These are phyloP conservation scores for Singerocomus rubriflavus DNA, from an alignment of 1,284 basidiomycete species.

Conservation along the genomic window DNA sequence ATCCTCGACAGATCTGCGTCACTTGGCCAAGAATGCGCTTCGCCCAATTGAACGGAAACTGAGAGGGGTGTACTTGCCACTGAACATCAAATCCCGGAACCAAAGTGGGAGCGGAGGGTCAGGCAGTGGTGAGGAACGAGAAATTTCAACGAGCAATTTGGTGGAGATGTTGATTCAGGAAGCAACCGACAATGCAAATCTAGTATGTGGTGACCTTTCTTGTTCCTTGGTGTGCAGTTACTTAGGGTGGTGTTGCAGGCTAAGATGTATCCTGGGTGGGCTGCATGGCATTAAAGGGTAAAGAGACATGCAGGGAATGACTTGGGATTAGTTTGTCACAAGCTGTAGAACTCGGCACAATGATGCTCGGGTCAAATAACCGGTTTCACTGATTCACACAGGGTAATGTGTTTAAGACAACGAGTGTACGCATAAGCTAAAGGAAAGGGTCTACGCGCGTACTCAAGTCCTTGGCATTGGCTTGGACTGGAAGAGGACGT, in stretches of 20 bases:
- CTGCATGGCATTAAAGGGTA: constrained; percentile 64
- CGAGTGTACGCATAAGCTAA: constrained; percentile 14
- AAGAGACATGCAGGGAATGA: not conserved
- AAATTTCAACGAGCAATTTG: constrained; percentile 78
- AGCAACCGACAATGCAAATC: constrained; percentile 68
- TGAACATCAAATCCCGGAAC: constrained; percentile 42
- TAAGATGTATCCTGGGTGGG: constrained; percentile 87
- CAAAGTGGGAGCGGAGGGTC: constrained; percentile 26
- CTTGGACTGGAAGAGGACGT: constrained; percentile 17
- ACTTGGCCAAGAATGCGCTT: constrained; percentile 72
- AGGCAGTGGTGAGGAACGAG: constrained; percentile 42
- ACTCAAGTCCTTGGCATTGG: constrained; percentile 26
- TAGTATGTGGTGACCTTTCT: constrained; percentile 48
- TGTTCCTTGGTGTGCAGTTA: not conserved
- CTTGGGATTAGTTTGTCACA: not conserved
- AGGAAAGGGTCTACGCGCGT: constrained; percentile 12
- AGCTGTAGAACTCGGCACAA: not conserved
- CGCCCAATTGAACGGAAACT: constrained; percentile 83
- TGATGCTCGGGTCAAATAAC: not conserved
- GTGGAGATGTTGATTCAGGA: constrained; percentile 90
- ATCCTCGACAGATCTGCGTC: constrained; percentile 51
- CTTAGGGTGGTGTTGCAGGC: constrained; percentile 39
- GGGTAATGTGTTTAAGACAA: not conserved
- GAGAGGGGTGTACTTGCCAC: constrained; percentile 64
- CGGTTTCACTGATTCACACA: constrained; percentile 1